A percentile compares a stretch with the other conserved stretches of the same genome.
Evolutionary conservation across 164 flowering plant species (phyloP).

Genomic region (Pachysandra terminalis): DNA sequence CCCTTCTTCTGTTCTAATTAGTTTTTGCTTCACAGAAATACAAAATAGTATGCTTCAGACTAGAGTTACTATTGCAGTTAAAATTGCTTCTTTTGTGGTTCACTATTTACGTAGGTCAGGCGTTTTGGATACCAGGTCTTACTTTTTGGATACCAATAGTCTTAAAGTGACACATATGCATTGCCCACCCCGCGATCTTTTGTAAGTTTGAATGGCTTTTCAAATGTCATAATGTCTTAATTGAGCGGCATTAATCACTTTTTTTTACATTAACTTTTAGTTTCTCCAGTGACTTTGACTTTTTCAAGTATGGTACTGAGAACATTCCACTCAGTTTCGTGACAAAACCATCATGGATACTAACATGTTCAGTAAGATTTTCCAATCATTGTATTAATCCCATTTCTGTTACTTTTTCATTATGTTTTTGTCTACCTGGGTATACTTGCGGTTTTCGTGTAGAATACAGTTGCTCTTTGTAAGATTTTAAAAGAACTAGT

Average conservation of each 20-base stretch:
- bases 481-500: too few relatives aligned
- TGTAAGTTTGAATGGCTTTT: background rate
- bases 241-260: background rate
- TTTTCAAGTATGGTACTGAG: conserved; percentile 37
- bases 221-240: background rate
- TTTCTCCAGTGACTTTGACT: conserved; percentile 6
- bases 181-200: conserved; percentile 99
- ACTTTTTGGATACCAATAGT: conserved; percentile 52
- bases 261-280: background rate
- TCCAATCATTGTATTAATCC: background rate
- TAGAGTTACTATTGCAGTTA: too few relatives aligned
- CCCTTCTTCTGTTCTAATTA: too few relatives aligned
- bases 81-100: background rate
- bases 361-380: conserved; percentile 58
- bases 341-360: conserved; percentile 80
- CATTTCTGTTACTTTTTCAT: too few relatives aligned
- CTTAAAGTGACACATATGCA: conserved; percentile 77
- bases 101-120: conserved; percentile 71
- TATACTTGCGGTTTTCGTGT: too few relatives aligned
- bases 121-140: too few relatives aligned
- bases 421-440: too few relatives aligned
- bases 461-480: too few relatives aligned
- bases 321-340: conserved; percentile 27
- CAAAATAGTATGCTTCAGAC: too few relatives aligned
- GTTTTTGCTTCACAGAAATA: too few relatives aligned